A percentile compares a stretch with the other conserved stretches of the same genome.
These are phyloP conservation scores for Pseudogymnoascus sp. DNA, from an alignment of 2,329 filamentous ascomycete species.

Conservation along the genomic window DNA sequence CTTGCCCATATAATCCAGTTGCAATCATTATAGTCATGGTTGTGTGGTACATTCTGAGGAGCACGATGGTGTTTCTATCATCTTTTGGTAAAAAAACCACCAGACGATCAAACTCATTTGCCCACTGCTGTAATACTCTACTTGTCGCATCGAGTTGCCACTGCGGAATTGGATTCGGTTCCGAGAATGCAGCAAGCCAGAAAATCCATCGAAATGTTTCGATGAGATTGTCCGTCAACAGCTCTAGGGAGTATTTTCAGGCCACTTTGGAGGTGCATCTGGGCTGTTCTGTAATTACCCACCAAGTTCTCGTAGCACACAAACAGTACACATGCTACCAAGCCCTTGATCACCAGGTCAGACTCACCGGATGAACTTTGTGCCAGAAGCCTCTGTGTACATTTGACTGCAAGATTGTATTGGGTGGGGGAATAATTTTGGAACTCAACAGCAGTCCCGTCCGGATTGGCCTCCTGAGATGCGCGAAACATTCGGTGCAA, in stretches of 20 bases:
- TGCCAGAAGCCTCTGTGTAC: slow-evolving; percentile 11
- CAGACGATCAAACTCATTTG: not conserved
- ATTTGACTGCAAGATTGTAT: slow-evolving; percentile 15
- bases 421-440: slow-evolving; percentile 13
- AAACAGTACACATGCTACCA: slow-evolving; percentile 19
- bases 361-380: not conserved
- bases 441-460: not conserved
- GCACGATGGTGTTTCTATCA: not conserved
- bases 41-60: slow-evolving; percentile 15
- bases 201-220: slow-evolving; percentile 15
- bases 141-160: slow-evolving; percentile 9
- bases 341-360: not conserved
- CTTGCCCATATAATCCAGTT: slow-evolving; percentile 11
- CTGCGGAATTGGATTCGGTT: slow-evolving; percentile 12
- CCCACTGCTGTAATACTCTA: not conserved
- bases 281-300: slow-evolving; percentile 9
- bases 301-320: slow-evolving; percentile 18
- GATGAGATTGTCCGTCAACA: not conserved
- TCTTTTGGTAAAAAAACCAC: not conserved
- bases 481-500: slow-evolving; percentile 12
- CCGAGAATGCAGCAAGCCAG: slow-evolving; percentile 10
- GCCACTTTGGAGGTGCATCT: slow-evolving; percentile 18
- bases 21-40: slow-evolving; percentile 13
- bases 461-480: not conserved
- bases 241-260: slow-evolving; percentile 13